Percentiles rank a stretch among this genome's conserved stretches.
These are phyloP conservation scores for Drechslerella coelobrocha DNA, from an alignment of 2,329 filamentous ascomycete species.

Conservation along the genomic window DNA sequence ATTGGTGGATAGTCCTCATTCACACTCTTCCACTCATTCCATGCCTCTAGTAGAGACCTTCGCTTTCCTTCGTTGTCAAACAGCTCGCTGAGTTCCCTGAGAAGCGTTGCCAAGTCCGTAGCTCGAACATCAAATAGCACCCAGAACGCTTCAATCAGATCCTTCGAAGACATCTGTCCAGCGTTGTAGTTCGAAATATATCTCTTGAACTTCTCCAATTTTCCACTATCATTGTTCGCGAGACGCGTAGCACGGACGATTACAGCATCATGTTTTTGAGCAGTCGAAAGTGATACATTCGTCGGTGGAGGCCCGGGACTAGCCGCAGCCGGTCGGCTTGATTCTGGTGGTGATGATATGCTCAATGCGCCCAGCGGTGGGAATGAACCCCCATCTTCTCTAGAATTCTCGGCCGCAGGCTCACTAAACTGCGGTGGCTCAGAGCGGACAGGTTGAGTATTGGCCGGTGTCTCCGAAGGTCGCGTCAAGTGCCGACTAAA, in stretches of 20 bases:
- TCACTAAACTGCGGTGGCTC: slow-evolving; percentile 45
- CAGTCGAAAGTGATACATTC: slow-evolving; percentile 23
- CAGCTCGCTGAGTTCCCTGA: slow-evolving; percentile 89
- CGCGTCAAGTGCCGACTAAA: slow-evolving; percentile 82
- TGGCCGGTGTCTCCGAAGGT: slow-evolving; percentile 57
- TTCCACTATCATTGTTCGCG: slow-evolving; percentile 75
- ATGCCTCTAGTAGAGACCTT: slow-evolving; percentile 76
- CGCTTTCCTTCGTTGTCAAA: slow-evolving; percentile 83
- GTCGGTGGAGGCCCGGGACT: slow-evolving; percentile 9
- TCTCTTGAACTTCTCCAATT: slow-evolving; percentile 77
- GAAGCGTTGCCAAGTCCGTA: slow-evolving; percentile 81
- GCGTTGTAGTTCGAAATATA: slow-evolving; percentile 80
- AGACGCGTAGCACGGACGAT: slow-evolving; percentile 83
- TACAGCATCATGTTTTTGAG: slow-evolving; percentile 74
- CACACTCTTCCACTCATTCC: slow-evolving; percentile 78
- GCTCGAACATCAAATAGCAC: slow-evolving; percentile 58
- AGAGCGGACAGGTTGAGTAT: slow-evolving; percentile 52
- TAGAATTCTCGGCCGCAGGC: slow-evolving; percentile 18
- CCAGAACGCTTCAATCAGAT: slow-evolving; percentile 74
- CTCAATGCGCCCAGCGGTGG: slow-evolving; percentile 45
- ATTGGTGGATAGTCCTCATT: slow-evolving; percentile 55
- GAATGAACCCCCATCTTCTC: slow-evolving; percentile 43
- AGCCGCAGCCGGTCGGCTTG: slow-evolving; percentile 3
- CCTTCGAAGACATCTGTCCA: slow-evolving; percentile 71
- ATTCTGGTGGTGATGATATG: slow-evolving; percentile 16